Evolutionary conservation across 345 rosid genomes (phyloP), one percentile per base, ranked within the genome.

Genomic region (Rhizophora mangle): DNA sequence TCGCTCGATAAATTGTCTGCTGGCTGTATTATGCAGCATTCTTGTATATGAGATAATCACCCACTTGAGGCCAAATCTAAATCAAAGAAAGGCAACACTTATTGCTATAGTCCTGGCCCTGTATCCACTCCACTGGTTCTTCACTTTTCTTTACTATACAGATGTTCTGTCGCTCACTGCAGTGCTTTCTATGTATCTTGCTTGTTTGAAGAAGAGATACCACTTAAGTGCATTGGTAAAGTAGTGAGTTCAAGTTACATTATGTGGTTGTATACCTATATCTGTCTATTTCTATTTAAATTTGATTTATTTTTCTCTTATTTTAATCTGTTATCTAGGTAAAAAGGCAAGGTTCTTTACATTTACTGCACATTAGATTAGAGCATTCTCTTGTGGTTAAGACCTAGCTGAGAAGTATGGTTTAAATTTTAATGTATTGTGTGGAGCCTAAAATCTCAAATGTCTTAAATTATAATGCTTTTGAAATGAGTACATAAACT

Each of bases 111-210:
- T 87, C 79, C 75, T 89, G 68, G 77, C 94, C 52, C 75, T 85
- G 75, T 90, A 92, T 66, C 99, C 98, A 37, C 88, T 95, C 52
- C 97, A 95, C 57, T 95, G 96, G 94, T 92, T 95, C 85, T 92
- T 90, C 85, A 81, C 89, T 67, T 95, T 90, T 79, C 90, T 95
- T 69, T 92, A 92, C 82, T 92, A 92, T 60, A 92, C 99, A 43
- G 99, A 92, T 84, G 96, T 89, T 80, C 96, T 91, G 29, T 92
- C 99, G 26, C 84, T 95, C 24, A 85, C 96, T 29, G 76, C 81
- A 5, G 93, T 90, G 75, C 94, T 95, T 62, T 89, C 94, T 5
- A 88, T 90, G 98, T 86, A 95, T 81, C 93, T 90, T 54, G 76
- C 93, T 71, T 88, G 89, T 75, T 79, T 87, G 85, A 92, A 82